Conservation (phyloP, 2,329 filamentous ascomycete genomes). For the Aspergillus japonicus region DNA sequence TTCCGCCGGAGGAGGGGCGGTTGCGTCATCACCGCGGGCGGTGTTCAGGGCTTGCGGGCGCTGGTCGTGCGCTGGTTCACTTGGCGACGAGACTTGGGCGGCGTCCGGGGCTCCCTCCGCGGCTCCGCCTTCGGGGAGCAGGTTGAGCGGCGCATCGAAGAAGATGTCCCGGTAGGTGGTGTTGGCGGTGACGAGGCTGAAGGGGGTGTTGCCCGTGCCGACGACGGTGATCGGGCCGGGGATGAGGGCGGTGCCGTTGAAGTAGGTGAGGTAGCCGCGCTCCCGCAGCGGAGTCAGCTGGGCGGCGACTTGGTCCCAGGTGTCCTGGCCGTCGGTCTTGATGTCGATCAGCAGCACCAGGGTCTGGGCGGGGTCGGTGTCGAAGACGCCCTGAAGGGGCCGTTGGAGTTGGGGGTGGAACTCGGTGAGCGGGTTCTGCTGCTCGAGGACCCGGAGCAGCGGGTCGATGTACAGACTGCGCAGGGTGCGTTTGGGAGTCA, state of each 20-base stretch:
- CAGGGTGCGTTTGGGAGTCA: slow-evolving; percentile 50
- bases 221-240: slow-evolving; percentile 54
- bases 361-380: slow-evolving; percentile 49
- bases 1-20: slow-evolving; percentile 1
- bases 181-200: slow-evolving; percentile 48
- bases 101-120: neutral
- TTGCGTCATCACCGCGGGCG: neutral
- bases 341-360: slow-evolving; percentile 56
- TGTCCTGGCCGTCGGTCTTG: slow-evolving; percentile 41
- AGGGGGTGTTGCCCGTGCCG: slow-evolving; percentile 55
- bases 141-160: slow-evolving; percentile 54
- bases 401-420: slow-evolving; percentile 33
- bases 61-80: neutral
- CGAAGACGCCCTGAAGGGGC: slow-evolving; percentile 51
- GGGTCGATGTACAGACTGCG: slow-evolving; percentile 55
- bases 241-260: slow-evolving; percentile 44
- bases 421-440: slow-evolving; percentile 47
- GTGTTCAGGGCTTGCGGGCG: neutral
- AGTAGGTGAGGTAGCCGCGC: slow-evolving; percentile 52
- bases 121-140: slow-evolving; percentile 28
- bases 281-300: slow-evolving; percentile 51
- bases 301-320: slow-evolving; percentile 38
- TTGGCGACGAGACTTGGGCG: too few relatives aligned
- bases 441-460: slow-evolving; percentile 49
- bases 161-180: slow-evolving; percentile 54